phyloP scores from a whole-genome alignment of 2,329 filamentous ascomycete species.

The Didymella lethalis region DNA sequence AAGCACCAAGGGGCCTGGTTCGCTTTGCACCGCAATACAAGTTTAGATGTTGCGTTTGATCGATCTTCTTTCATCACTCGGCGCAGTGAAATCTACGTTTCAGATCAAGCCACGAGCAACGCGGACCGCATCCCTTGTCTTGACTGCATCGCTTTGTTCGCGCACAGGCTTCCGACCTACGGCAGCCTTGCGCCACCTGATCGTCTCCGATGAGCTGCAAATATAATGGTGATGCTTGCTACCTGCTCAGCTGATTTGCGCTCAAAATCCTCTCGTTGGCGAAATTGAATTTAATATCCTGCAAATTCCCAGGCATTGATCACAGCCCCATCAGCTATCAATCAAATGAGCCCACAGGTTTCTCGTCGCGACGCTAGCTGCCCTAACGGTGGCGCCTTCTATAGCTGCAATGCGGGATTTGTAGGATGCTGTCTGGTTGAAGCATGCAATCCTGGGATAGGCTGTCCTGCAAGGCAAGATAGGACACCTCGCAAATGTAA shows the following conservation, averaged over 20 bases:
- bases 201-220: neutral
- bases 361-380: conserved; percentile 24
- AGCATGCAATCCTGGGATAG: conserved; percentile 28
- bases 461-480: conserved; percentile 34
- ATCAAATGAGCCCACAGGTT: conserved; percentile 22
- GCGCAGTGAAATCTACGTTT: conserved; percentile 15
- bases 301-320: neutral
- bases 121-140: conserved; percentile 19
- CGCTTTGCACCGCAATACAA: neutral
- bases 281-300: neutral
- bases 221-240: neutral
- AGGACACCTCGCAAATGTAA: conserved; percentile 30
- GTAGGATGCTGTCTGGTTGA: conserved; percentile 39
- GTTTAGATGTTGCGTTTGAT: neutral
- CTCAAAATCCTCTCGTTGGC: neutral
- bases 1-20: neutral
- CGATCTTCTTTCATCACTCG: neutral
- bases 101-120: conserved; percentile 12
- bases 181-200: conserved; percentile 12
- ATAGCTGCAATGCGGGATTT: conserved; percentile 32
- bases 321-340: neutral
- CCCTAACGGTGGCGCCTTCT: conserved; percentile 30
- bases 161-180: conserved; percentile 18
- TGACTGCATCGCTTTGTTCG: conserved; percentile 26
- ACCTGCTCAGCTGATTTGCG: neutral